Conservation (phyloP, 164 flowering plant species). For the Saururus chinensis region DNA sequence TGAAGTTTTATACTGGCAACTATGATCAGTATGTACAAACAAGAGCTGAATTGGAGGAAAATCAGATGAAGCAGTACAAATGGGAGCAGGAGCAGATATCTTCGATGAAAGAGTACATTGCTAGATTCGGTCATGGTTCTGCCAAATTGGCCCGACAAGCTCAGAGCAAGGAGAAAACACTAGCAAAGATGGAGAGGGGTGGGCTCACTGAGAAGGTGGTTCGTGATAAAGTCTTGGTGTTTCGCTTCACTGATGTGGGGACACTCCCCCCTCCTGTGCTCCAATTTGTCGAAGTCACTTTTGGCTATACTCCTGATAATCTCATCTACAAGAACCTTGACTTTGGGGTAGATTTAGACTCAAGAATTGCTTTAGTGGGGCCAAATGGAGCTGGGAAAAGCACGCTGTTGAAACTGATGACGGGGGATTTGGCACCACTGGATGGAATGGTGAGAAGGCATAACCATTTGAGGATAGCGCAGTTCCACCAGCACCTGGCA, state of each 20-base stretch:
- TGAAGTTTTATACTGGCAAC: slow-evolving; percentile 83
- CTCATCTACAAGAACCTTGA: slow-evolving; percentile 85
- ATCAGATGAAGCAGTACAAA: slow-evolving; percentile 94
- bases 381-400: slow-evolving; percentile 99
- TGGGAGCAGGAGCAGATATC: slow-evolving; percentile 99
- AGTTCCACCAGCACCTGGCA: slow-evolving; percentile 88
- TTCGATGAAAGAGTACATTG: slow-evolving; percentile 90
- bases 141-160: slow-evolving; percentile 97
- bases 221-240: slow-evolving; percentile 62
- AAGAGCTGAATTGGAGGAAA: slow-evolving; percentile 90
- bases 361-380: slow-evolving; percentile 86
- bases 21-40: slow-evolving; percentile 91
- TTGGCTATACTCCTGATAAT: slow-evolving; percentile 87
- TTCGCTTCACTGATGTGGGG: slow-evolving; percentile 88
- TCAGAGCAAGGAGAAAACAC: slow-evolving; percentile 92
- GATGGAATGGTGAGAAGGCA: slow-evolving; percentile 98
- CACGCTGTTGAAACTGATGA: slow-evolving; percentile 92
- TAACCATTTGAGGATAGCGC: slow-evolving; percentile 87
- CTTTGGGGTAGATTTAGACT: slow-evolving; percentile 93
- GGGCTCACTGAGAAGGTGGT: slow-evolving; percentile 86
- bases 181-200: slow-evolving; percentile 96
- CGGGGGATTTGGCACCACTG: slow-evolving; percentile 72
- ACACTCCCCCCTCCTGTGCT: slow-evolving; percentile 98
- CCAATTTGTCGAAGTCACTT: slow-evolving; percentile 85
- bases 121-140: slow-evolving; percentile 95